Base-by-base conservation (phyloP, 2,329 filamentous ascomycete species). In the Xylariaceae sp. region DNA sequence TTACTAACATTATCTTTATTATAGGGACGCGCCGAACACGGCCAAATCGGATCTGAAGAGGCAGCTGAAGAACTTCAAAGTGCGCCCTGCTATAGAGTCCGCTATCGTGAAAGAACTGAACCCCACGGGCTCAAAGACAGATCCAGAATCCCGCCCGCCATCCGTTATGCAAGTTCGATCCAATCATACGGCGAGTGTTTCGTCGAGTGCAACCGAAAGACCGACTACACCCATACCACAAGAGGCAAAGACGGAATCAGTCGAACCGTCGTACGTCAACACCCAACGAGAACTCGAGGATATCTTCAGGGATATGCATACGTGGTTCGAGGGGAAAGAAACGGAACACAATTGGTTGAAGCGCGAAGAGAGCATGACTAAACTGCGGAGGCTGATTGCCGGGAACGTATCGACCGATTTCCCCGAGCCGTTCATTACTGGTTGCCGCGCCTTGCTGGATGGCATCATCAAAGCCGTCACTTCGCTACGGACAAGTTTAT, bases 341-440 rank as follows among this genome's bases (percentile, higher is more conserved):
- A 84, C 87, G 0, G 92, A 97, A 68, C 84, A 88, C 56, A 97
- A 97, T 67, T 97, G 92, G 92, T 70, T 89, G 64, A 85, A 87
- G 62, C 81, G 92, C 69, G 92, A 97, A 70, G 88, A 92, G 73
- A 86, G 83, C 66, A 80, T 91, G 39, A 80, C 80, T 6, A 91
- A 88, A 61, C 73, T 97, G 47, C 84, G 92, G 50, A 82, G 84
- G 60, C 79, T 96, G 30, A 83, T 89, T 49, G 88, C 87, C 57
- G 92, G 92, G 53, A 97, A 97, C 68, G 88, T 86, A 4, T 83
- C 88, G 0, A 79, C 80, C 30, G 89, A 95, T 59, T 96, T 87
- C 64, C 79, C 83, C 41, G 83, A 85, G 32, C 76, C 80, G 2
- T 95, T 91, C 65, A 68, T 95, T 41, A 72, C 76, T 2, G 83